phyloP scores from a whole-genome alignment of 805 yeast species.

The Peterozyma xylosa region DNA sequence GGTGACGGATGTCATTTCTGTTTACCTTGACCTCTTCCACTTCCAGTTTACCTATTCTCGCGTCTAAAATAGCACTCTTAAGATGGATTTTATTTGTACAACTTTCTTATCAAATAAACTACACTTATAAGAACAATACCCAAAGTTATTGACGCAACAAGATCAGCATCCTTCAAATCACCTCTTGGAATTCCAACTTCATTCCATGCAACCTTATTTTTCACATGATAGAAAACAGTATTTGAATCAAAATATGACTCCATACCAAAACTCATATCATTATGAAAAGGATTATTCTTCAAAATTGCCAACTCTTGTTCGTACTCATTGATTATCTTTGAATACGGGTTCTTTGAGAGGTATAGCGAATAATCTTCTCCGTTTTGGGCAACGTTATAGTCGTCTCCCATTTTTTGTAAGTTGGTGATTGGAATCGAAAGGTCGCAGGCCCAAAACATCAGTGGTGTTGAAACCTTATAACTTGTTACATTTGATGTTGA shows the following conservation, averaged over 20 bases:
- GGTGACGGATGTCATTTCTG: conserved; percentile 2
- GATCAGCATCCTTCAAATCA: neutral
- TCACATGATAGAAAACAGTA: conserved; percentile 6
- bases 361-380: neutral
- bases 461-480: neutral
- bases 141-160: neutral
- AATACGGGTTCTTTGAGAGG: neutral
- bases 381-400: neutral
- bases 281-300: conserved; percentile 4
- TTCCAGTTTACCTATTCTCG: conserved; percentile 7
- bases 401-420: conserved; percentile 1
- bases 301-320: conserved; percentile 3
- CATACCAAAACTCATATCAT: conserved; percentile 2
- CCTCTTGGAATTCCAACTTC: conserved; percentile 1
- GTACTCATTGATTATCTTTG: neutral
- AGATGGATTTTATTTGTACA: neutral
- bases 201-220: neutral
- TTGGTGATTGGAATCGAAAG: conserved; percentile 2
- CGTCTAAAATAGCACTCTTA: conserved; percentile 4
- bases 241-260: conserved; percentile 7
- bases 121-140: neutral
- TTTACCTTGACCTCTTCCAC: conserved; percentile 15
- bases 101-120: neutral
- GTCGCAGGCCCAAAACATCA: conserved; percentile 9
- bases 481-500: neutral